Evolutionary conservation across 805 yeast genomes (phyloP).

Genomic region (Wickerhamomyces kurtzmanii): DNA sequence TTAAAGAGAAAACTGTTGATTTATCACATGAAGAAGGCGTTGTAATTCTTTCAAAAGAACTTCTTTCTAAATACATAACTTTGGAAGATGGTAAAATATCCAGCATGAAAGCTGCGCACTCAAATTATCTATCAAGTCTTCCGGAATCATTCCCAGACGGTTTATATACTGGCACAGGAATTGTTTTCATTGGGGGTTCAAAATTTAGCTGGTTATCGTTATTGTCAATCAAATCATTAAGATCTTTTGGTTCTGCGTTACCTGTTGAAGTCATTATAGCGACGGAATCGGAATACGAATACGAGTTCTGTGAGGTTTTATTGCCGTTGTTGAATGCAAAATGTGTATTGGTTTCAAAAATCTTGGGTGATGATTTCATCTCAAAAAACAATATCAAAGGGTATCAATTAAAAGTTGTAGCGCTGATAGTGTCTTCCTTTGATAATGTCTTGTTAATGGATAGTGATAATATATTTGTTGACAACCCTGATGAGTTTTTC

Average conservation of each 20-base stretch:
- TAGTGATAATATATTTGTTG: constrained; percentile 51
- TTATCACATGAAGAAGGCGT: no score
- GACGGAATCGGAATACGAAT: constrained; percentile 51
- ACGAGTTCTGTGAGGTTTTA: constrained; percentile 48
- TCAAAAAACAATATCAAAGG: constrained; percentile 27
- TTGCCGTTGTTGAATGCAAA: constrained; percentile 50
- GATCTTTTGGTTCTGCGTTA: constrained; percentile 48
- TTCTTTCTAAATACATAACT: no score
- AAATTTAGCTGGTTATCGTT: constrained; percentile 48
- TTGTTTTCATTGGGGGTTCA: constrained; percentile 61
- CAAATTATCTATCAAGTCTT: constrained; percentile 21
- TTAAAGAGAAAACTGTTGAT: no score
- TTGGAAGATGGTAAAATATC: no score
- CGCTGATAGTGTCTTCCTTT: constrained; percentile 63
- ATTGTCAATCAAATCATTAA: constrained; percentile 34
- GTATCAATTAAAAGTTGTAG: constrained; percentile 58
- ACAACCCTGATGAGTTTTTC: constrained; percentile 31
- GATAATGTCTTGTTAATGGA: constrained; percentile 63
- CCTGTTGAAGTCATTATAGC: constrained; percentile 78
- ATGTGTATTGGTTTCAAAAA: constrained; percentile 41
- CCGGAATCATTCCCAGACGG: constrained; percentile 18
- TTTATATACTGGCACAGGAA: constrained; percentile 44
- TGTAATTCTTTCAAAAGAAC: no score
- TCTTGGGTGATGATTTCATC: constrained; percentile 34
- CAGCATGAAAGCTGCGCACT: constrained; percentile 25